These are phyloP conservation scores for Paramecium bursaria DNA, from an alignment of 73 alveolate species.

Conservation along the genomic window DNA sequence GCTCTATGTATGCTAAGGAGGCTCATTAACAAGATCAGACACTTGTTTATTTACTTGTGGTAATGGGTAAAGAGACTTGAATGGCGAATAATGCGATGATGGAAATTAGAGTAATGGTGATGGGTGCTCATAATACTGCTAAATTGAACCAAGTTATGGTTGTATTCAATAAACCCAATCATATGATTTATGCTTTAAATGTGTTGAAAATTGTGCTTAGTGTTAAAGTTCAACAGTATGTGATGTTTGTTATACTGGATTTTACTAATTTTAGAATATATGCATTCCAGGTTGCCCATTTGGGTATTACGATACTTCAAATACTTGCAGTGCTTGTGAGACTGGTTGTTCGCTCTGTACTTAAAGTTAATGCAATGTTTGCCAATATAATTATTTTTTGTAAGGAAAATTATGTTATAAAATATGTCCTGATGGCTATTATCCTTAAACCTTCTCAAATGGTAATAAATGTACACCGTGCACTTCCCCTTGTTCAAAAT, in stretches of 20 bases:
- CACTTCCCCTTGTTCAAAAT: slow-evolving; percentile 46
- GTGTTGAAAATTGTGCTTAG: slow-evolving; percentile 25
- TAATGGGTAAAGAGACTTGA: slow-evolving; percentile 39
- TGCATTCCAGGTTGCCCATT: slow-evolving; percentile 57
- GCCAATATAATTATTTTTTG: slow-evolving; percentile 40
- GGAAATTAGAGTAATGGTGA: slow-evolving; percentile 65
- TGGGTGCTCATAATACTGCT: slow-evolving; percentile 66
- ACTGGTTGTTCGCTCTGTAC: slow-evolving; percentile 21
- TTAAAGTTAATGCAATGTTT: neutral
- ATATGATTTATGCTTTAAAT: slow-evolving; percentile 43
- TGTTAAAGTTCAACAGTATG: slow-evolving; percentile 7
- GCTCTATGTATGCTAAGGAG: slow-evolving; percentile 44
- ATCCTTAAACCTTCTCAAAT: neutral
- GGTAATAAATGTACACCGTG: slow-evolving; percentile 56
- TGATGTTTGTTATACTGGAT: slow-evolving; percentile 14
- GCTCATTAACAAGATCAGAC: slow-evolving; percentile 48
- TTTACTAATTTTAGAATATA: neutral
- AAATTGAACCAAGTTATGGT: slow-evolving; percentile 61
- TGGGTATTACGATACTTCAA: neutral
- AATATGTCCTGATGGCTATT: slow-evolving; percentile 35
- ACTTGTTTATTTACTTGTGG: slow-evolving; percentile 39
- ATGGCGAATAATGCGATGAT: slow-evolving; percentile 67
- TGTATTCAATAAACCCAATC: slow-evolving; percentile 19
- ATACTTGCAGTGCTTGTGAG: neutral
- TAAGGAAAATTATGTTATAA: slow-evolving; percentile 2